Conservation (phyloP, 306 rosid genomes). For the Lathyrus oleraceus region DNA sequence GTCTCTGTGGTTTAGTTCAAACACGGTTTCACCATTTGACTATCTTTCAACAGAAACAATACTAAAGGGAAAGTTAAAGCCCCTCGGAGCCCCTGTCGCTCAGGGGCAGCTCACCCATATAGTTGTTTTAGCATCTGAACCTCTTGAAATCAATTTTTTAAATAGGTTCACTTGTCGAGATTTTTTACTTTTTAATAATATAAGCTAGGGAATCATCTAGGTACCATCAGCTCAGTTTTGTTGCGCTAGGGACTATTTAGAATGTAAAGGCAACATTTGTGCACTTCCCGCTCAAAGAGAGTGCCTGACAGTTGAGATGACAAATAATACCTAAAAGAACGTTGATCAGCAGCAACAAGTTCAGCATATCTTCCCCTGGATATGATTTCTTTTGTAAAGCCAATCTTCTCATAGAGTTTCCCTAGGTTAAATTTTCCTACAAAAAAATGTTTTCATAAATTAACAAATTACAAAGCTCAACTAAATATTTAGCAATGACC, state of each 20-base stretch:
- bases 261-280: not conserved
- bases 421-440: conserved; percentile 82
- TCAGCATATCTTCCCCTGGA: conserved; percentile 95
- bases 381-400: conserved; percentile 85
- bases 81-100: not conserved
- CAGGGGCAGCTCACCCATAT: not conserved
- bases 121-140: not conserved
- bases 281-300: conserved; percentile 8
- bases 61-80: not conserved
- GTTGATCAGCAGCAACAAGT: conserved; percentile 78
- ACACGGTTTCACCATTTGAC: not conserved
- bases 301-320: conserved; percentile 18
- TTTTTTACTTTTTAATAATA: not conserved
- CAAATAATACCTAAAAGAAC: conserved; percentile 74
- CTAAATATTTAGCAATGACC: conserved; percentile 8
- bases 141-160: not conserved
- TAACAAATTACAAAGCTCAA: conserved; percentile 6
- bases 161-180: not conserved
- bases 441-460: conserved; percentile 26
- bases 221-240: not conserved
- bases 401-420: conserved; percentile 90
- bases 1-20: not conserved
- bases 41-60: not conserved
- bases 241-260: not conserved
- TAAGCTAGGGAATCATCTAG: not conserved